These are phyloP conservation scores for Dictyostelium capitatum DNA, from an alignment of 78 protist genomes.

Conservation along the genomic window DNA sequence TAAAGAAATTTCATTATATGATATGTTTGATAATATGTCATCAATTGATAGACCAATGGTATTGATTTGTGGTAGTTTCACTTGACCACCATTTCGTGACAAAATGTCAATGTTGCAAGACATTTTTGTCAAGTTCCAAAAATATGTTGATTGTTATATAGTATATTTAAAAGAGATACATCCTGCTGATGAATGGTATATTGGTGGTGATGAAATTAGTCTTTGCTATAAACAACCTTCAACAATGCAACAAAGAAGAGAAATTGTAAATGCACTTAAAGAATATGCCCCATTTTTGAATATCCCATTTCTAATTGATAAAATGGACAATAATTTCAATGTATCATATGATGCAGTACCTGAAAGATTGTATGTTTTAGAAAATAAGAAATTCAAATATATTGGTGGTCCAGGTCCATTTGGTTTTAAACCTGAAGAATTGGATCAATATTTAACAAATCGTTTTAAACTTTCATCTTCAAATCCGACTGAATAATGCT, in stretches of 20 bases:
- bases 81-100: conserved; percentile 78
- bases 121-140: conserved; percentile 14
- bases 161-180: conserved; percentile 64
- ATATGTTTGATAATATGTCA: not conserved
- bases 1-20: conserved; percentile 2
- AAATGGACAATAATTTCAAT: conserved; percentile 51
- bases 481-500: not conserved
- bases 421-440: conserved; percentile 53
- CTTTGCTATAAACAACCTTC: conserved; percentile 45
- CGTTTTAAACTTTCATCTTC: not conserved
- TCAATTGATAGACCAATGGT: conserved; percentile 2
- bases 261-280: conserved; percentile 10
- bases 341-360: conserved; percentile 63
- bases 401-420: conserved; percentile 79
- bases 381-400: conserved; percentile 49
- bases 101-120: conserved; percentile 59
- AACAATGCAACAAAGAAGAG: conserved; percentile 42
- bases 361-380: conserved; percentile 46
- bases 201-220: conserved; percentile 56
- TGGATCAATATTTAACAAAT: conserved; percentile 17
- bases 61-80: conserved; percentile 48
- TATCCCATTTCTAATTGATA: conserved; percentile 51
- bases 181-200: conserved; percentile 73
- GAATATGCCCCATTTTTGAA: conserved; percentile 39
- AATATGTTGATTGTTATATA: conserved; percentile 13